Evolutionary conservation across 257 asterid genomes (phyloP).

Genomic region (Solanum clarkiae): DNA sequence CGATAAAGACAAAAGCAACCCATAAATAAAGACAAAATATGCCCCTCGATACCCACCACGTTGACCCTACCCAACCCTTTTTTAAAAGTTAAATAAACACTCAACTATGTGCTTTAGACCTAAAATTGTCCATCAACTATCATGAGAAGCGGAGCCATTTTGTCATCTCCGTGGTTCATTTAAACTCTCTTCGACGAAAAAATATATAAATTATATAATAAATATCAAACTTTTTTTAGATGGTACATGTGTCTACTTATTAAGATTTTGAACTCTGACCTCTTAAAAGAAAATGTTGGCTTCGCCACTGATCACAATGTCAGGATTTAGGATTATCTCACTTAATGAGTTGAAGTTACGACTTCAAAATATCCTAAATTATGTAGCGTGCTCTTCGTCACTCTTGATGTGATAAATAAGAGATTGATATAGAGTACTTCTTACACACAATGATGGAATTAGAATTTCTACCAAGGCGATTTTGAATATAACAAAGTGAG

Average conservation of each 20-base stretch:
- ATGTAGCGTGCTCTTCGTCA: not conserved
- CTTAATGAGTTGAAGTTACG: not conserved
- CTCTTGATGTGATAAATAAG: not conserved
- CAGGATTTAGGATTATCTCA: not conserved
- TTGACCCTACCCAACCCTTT: not conserved
- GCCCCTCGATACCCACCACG: not conserved
- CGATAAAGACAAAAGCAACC: not conserved
- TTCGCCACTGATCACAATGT: no score
- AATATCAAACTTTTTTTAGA: no score
- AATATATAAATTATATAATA: no score
- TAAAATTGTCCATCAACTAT: not conserved
- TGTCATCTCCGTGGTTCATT: no score
- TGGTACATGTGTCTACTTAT: no score
- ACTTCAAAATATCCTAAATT: not conserved
- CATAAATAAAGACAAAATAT: slow-evolving; percentile 1
- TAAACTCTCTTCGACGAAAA: fast-evolving
- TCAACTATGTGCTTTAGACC: not conserved
- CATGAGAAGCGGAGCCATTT: no score
- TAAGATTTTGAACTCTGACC: no score
- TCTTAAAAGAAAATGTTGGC: no score
- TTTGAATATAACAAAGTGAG: no score
- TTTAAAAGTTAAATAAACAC: no score
- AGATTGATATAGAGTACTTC: not conserved
- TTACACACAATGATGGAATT: not conserved
- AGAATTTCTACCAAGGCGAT: not conserved